Evolutionary conservation across 2,329 filamentous ascomycete species (phyloP), one percentile per base, ranked within the genome.

Genomic region (Echinosphaeria canescens): DNA sequence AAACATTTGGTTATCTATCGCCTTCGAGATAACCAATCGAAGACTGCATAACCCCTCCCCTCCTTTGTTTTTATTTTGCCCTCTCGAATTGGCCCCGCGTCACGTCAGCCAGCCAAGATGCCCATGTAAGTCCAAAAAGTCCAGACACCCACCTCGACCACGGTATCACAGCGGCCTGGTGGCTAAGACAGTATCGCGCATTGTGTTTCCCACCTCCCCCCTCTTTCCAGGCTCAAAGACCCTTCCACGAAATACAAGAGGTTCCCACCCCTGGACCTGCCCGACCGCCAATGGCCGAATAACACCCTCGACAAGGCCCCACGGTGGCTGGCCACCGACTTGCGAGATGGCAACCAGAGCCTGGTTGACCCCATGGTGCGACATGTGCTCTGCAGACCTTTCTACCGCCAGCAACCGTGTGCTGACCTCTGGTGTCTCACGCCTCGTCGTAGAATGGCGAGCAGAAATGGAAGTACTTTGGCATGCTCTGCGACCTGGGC

Each of bases 391-490:
- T 23, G 8, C 25, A 5, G 17, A 4, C 23, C 19, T 22, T 28
- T 18, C 24, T 27, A 15, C 15, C 24, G 19, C 24, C 22, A 22
- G 26, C 30, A 34, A 29, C 30, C n/a, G n/a, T n/a, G n/a, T n/a
- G n/a, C n/a, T n/a, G n/a, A n/a, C n/a, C n/a, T n/a, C n/a, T n/a
- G n/a, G n/a, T 26, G 31, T 29, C 34, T 40, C 20, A 40, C 30
- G 10, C 15, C 22, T 11, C 27, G 5, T n/a, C 18, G 13, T 40
- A 88, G 80, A 88, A 81, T 43, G 81, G 81, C 38, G 80, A 92
- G 26, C 82, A 93, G 59, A 95, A 95, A 55, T 88, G 76, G 69
- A 60, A 62, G 33, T 95, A 84, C 61, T 95, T 95, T 60, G 73
- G 84, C 52, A 90, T 91, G 81, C 68, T 95, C 28, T 69, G 75